Evolutionary conservation across 371 early-diverging fungal genomes (phyloP).

Genomic region (Blakeslea trispora): DNA sequence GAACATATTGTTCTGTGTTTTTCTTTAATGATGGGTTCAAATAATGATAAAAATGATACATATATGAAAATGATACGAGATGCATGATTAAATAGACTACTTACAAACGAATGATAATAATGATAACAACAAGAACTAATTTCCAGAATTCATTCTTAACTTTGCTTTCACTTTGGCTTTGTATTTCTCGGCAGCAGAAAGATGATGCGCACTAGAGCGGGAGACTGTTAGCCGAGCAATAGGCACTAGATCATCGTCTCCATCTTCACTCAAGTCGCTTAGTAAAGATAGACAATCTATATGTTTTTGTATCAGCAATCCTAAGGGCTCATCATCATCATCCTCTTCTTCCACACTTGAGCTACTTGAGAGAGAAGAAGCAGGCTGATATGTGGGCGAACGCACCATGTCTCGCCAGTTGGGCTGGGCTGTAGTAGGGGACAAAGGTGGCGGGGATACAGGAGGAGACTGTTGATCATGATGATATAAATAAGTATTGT

Average conservation of each 20-base stretch:
- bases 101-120: no score
- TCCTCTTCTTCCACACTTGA: slow-evolving; percentile 6
- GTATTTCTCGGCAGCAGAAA: slow-evolving; percentile 45
- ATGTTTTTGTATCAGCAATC: slow-evolving; percentile 4
- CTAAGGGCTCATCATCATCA: slow-evolving; percentile 30
- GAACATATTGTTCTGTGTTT: no score
- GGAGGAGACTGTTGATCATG: slow-evolving; percentile 5
- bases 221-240: slow-evolving; percentile 24
- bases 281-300: slow-evolving; percentile 4
- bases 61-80: no score
- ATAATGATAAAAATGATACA: no score
- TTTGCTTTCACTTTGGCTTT: slow-evolving; percentile 39
- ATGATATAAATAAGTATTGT: slow-evolving; percentile 2
- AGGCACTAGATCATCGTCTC: slow-evolving; percentile 39
- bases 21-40: no score
- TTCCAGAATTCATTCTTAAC: slow-evolving; percentile 4
- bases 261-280: slow-evolving; percentile 33
- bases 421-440: slow-evolving; percentile 9
- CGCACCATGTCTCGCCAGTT: slow-evolving; percentile 6
- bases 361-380: slow-evolving; percentile 14
- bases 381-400: slow-evolving; percentile 18
- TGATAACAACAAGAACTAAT: no score
- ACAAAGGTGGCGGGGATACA: slow-evolving; percentile 18
- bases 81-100: no score
- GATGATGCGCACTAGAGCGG: slow-evolving; percentile 5